phyloP scores from a whole-genome alignment of 2,329 filamentous ascomycete species.

The Fusarium drepaniforme region DNA sequence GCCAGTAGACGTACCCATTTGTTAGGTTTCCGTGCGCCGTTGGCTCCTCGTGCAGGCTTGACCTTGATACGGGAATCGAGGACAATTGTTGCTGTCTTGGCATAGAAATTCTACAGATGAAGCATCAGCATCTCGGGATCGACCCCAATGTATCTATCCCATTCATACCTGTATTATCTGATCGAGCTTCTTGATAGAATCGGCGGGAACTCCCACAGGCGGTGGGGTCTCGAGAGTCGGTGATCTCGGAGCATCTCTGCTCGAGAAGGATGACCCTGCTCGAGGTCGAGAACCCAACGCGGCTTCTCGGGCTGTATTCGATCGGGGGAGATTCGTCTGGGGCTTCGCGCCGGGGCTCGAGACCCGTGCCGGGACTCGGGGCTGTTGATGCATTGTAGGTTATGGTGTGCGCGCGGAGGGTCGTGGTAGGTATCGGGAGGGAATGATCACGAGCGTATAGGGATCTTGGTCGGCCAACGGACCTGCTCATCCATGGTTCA shows the following conservation, averaged over 20 bases:
- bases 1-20: slow-evolving; percentile 78
- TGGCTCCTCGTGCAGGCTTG: slow-evolving; percentile 59
- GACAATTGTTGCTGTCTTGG: slow-evolving; percentile 87
- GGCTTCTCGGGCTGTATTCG: slow-evolving; percentile 80
- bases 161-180: slow-evolving; percentile 86
- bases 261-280: slow-evolving; percentile 57
- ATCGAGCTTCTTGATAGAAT: slow-evolving; percentile 84
- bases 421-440: slow-evolving; percentile 21
- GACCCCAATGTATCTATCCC: background rate
- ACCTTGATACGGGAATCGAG: slow-evolving; percentile 84
- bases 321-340: slow-evolving; percentile 78
- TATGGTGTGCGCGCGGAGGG: slow-evolving; percentile 21
- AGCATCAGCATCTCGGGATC: slow-evolving; percentile 21
- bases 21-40: slow-evolving; percentile 73
- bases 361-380: slow-evolving; percentile 78
- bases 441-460: slow-evolving; percentile 46
- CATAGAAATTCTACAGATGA: slow-evolving; percentile 83
- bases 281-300: slow-evolving; percentile 54
- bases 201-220: slow-evolving; percentile 67
- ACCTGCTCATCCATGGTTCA: slow-evolving; percentile 52
- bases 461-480: slow-evolving; percentile 48
- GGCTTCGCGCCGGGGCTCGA: slow-evolving; percentile 80
- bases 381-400: slow-evolving; percentile 86
- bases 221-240: slow-evolving; percentile 61
- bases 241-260: slow-evolving; percentile 57